Conservation (phyloP, 2,329 filamentous ascomycete species). For the Claviceps pusilla region DNA sequence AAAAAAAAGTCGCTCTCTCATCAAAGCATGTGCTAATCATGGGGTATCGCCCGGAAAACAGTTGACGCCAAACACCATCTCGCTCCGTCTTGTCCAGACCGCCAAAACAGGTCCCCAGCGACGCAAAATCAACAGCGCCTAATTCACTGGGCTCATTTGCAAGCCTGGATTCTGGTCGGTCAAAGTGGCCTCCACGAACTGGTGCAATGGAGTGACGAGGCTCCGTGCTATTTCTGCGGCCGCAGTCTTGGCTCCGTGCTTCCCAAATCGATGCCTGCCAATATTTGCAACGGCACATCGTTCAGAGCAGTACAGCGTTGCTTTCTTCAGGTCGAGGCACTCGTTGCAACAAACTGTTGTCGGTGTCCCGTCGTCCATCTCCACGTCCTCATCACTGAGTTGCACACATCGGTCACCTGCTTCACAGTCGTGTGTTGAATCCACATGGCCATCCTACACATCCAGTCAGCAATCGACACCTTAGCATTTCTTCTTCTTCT, state of each 20-base stretch:
- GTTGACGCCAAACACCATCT: background rate
- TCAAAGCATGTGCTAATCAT: background rate
- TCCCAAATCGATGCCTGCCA: slow-evolving; percentile 21
- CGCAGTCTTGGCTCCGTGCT: slow-evolving; percentile 15
- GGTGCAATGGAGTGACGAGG: slow-evolving; percentile 11
- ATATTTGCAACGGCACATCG: slow-evolving; percentile 28
- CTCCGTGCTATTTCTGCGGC: slow-evolving; percentile 10
- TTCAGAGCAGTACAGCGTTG: slow-evolving; percentile 27
- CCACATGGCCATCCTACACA: slow-evolving; percentile 23
- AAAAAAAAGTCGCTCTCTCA: background rate
- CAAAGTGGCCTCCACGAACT: slow-evolving; percentile 15
- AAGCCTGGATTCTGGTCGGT: slow-evolving; percentile 19
- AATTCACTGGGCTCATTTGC: slow-evolving; percentile 11
- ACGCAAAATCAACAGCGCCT: background rate
- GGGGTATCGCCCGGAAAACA: background rate
- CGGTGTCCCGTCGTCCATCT: slow-evolving; percentile 20
- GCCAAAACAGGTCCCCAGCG: background rate
- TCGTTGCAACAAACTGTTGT: slow-evolving; percentile 25
- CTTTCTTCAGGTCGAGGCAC: slow-evolving; percentile 23
- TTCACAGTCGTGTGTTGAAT: slow-evolving; percentile 25
- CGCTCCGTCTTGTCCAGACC: background rate
- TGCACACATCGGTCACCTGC: slow-evolving; percentile 26
- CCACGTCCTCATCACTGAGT: slow-evolving; percentile 23
- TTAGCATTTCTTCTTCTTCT: background rate
- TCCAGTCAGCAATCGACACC: slow-evolving; percentile 11